Evolutionary conservation across 1,284 basidiomycete genomes (phyloP).

Genomic region (Omphalotus olearius): DNA sequence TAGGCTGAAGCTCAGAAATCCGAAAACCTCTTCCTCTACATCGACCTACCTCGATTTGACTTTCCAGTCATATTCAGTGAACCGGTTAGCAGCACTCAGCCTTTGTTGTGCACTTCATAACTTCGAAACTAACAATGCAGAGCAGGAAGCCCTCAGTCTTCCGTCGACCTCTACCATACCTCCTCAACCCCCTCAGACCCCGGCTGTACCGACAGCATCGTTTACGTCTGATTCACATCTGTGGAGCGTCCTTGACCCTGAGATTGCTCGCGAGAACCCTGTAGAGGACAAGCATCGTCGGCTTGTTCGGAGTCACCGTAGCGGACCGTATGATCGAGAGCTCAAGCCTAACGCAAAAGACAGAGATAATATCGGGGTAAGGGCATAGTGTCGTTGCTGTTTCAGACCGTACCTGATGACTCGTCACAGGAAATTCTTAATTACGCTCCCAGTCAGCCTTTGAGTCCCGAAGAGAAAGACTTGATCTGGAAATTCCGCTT

Average conservation of each 20-base stretch:
- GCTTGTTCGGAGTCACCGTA: constrained; percentile 90
- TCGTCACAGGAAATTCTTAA: constrained; percentile 75
- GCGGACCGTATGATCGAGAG: constrained; percentile 92
- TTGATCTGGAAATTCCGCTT: constrained; percentile 99
- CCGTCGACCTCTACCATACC: constrained; percentile 30
- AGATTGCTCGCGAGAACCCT: constrained; percentile 87
- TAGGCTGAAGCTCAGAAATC: constrained; percentile 87
- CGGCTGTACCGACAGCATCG: constrained; percentile 32
- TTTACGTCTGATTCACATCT: constrained; percentile 64
- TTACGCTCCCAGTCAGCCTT: constrained; percentile 85
- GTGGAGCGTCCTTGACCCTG: constrained; percentile 93
- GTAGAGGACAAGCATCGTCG: constrained; percentile 97
- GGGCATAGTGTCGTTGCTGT: constrained; percentile 23
- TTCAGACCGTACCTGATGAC: not conserved
- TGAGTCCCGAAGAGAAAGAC: constrained; percentile 93
- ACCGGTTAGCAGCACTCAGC: constrained; percentile 44
- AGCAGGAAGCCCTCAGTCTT: constrained; percentile 30
- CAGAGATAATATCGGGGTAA: constrained; percentile 87
- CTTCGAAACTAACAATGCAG: constrained; percentile 5
- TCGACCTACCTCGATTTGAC: constrained; percentile 96
- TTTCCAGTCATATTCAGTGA: constrained; percentile 98
- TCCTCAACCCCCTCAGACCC: constrained; percentile 29
- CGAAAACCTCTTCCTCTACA: constrained; percentile 87
- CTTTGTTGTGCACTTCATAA: constrained; percentile 8
- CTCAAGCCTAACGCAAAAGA: constrained; percentile 96